Conservation (phyloP, 192 early-diverging fungal species). For the Entomortierella lignicola region DNA sequence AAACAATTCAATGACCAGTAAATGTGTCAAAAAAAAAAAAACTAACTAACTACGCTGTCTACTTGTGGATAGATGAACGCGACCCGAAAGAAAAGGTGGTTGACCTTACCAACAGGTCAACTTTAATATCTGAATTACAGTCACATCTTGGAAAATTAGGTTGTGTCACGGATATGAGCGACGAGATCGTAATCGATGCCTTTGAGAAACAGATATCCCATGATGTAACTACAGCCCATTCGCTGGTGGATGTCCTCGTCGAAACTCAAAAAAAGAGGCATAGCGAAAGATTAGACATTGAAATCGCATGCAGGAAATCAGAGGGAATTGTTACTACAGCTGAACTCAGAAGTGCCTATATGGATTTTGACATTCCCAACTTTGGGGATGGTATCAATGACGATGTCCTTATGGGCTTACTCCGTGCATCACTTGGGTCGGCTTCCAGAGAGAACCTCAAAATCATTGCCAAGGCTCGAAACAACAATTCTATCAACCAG, state of each 20-base stretch:
- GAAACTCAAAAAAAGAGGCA: constrained; percentile 48
- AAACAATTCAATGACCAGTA: too few species aligned
- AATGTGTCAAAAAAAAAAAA: background rate
- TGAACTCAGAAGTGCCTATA: constrained; percentile 59
- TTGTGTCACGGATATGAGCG: constrained; percentile 54
- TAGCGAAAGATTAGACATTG: constrained; percentile 50
- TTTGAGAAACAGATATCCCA: constrained; percentile 62
- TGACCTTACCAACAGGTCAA: constrained; percentile 5
- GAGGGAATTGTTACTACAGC: constrained; percentile 61
- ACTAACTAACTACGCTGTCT: background rate
- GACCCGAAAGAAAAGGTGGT: constrained; percentile 4
- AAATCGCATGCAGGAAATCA: constrained; percentile 64
- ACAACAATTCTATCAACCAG: constrained; percentile 17
- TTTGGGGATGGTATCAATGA: constrained; percentile 46
- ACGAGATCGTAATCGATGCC: constrained; percentile 62
- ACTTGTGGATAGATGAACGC: background rate
- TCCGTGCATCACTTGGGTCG: constrained; percentile 34
- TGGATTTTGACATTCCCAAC: constrained; percentile 53
- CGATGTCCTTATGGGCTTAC: constrained; percentile 47
- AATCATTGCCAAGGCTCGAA: constrained; percentile 30
- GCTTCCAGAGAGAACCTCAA: constrained; percentile 40
- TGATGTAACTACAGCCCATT: constrained; percentile 37
- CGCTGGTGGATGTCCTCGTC: constrained; percentile 60
- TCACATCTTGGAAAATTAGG: constrained; percentile 10
- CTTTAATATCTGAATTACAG: constrained; percentile 10